phyloP scores from a whole-genome alignment of 495 filamentous ascomycete species.

The Neurospora hispaniola region DNA sequence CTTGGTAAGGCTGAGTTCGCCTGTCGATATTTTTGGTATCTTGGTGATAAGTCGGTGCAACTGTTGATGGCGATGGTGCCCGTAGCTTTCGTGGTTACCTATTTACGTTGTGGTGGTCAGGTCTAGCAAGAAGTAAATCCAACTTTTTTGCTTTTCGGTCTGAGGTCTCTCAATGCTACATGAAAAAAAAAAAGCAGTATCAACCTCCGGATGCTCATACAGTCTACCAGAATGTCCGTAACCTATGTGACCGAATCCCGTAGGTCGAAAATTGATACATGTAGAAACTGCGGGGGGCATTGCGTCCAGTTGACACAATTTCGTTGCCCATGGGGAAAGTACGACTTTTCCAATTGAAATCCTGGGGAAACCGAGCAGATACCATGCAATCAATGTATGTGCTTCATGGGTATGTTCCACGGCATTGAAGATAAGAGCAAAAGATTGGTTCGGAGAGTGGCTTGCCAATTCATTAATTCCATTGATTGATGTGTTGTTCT shows the following conservation, averaged over 20 bases:
- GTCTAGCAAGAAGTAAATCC: not conserved
- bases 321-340: not conserved
- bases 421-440: not conserved
- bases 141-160: not conserved
- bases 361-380: not conserved
- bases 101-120: not conserved
- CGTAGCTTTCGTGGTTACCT: not conserved
- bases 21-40: not conserved
- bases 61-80: not conserved
- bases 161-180: not conserved
- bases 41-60: not conserved
- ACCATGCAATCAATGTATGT: not conserved
- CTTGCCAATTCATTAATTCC: not conserved
- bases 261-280: not conserved
- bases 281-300: not conserved
- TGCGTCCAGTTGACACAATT: not conserved
- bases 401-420: not conserved
- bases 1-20: not conserved
- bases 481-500: not conserved
- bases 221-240: not conserved
- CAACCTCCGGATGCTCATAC: not conserved
- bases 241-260: not conserved
- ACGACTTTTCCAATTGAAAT: not conserved
- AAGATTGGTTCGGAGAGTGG: not conserved
- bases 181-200: not conserved